Evolutionary conservation across 176 grass and related monocot genomes (phyloP).

Genomic region (Microstegium vimineum): DNA sequence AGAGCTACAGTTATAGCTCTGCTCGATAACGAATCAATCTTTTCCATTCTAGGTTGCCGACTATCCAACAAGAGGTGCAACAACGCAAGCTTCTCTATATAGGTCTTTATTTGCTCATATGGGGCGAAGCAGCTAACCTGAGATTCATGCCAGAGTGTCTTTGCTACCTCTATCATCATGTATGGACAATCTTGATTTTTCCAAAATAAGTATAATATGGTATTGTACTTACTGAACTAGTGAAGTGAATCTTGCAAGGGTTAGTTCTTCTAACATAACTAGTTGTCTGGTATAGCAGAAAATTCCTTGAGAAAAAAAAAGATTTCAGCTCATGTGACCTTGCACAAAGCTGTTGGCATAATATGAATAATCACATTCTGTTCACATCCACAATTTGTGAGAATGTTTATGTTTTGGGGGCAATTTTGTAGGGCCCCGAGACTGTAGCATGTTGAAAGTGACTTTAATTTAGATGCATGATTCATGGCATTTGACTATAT

Average conservation of each 20-base stretch:
- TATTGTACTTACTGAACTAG: not conserved
- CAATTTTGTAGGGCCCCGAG: not conserved
- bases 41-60: constrained; percentile 68
- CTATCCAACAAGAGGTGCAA: constrained; percentile 95
- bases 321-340: not conserved
- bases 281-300: not conserved
- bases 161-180: constrained; percentile 99
- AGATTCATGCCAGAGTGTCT: constrained; percentile 96
- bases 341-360: constrained; percentile 15
- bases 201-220: not conserved
- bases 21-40: constrained; percentile 7
- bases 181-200: constrained; percentile 31
- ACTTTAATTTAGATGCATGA: not conserved
- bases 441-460: not conserved
- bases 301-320: not conserved
- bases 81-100: constrained; percentile 96
- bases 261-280: not conserved
- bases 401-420: not conserved
- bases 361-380: not conserved
- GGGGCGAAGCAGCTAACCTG: constrained; percentile 94
- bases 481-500: not conserved
- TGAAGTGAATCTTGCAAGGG: not conserved
- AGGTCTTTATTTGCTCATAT: constrained; percentile 97
- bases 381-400: not conserved
- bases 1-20: not conserved